A percentile compares a stretch with the other conserved stretches of the same genome.
Conservation (phyloP, 192 early-diverging fungal genomes). For the Rhizophagus sp. region DNA sequence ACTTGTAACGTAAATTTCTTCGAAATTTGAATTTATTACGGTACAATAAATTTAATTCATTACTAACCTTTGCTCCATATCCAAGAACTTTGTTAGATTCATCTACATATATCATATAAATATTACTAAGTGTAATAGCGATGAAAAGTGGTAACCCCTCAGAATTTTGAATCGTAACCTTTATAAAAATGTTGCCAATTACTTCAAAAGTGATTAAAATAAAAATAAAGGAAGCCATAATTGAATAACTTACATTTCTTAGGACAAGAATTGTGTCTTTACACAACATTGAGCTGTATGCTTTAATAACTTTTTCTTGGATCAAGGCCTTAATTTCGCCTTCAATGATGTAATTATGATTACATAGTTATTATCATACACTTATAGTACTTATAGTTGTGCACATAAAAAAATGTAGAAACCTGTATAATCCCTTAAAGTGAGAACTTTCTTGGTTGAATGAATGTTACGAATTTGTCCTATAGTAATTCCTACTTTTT, state of each 20-base stretch:
- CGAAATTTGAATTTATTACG: no score
- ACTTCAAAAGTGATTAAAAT: not conserved
- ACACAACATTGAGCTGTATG: not conserved
- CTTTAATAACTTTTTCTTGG: not conserved
- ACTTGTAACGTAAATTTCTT: no score
- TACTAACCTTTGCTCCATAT: not conserved
- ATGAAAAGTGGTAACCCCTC: not conserved
- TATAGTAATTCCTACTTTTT: not conserved
- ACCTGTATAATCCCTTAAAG: not conserved
- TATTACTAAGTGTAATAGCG: not conserved
- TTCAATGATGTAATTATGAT: not conserved
- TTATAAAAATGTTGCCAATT: not conserved
- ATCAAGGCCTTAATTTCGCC: not conserved
- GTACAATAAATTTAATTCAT: no score
- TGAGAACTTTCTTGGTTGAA: not conserved
- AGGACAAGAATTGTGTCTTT: not conserved
- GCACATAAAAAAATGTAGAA: not conserved
- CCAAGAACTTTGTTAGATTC: not conserved
- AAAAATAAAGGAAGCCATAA: no score
- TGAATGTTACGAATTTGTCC: not conserved
- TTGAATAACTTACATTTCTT: not conserved
- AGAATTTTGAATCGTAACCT: not conserved
- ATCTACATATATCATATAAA: not conserved
- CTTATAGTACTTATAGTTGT: no score
- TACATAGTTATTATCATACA: no score